Conservation (phyloP, 2,329 filamentous ascomycete genomes). For the Penicillium oxalicum region DNA sequence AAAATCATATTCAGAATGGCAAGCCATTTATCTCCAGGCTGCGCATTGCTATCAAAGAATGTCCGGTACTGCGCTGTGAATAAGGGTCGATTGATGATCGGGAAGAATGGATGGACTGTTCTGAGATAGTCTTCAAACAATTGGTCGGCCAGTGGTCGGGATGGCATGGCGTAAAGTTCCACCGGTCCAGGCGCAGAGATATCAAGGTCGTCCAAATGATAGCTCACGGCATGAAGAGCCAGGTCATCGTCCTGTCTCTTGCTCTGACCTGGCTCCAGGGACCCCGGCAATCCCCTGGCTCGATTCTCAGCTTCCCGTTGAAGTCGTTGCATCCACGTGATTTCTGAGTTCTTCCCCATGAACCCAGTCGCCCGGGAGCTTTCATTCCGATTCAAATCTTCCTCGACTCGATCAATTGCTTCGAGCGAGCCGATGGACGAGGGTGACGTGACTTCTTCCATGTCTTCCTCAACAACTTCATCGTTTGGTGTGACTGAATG, state of each 20-base stretch:
- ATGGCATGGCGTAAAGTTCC: constrained; percentile 39
- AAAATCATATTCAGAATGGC: constrained; percentile 45
- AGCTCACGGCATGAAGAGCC: constrained; percentile 33
- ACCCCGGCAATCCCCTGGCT: constrained; percentile 23
- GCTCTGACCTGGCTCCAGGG: constrained; percentile 21
- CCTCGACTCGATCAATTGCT: constrained; percentile 42
- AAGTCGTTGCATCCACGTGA: constrained; percentile 43
- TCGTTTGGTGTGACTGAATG: constrained; percentile 28
- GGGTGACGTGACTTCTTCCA: constrained; percentile 21
- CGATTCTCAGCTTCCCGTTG: constrained; percentile 35
- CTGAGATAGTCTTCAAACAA: constrained; percentile 40
- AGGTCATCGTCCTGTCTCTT: constrained; percentile 26
- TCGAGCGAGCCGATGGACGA: constrained; percentile 40
- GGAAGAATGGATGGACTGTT: constrained; percentile 41
- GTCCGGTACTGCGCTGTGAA: constrained; percentile 38
- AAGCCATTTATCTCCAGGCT: constrained; percentile 38
- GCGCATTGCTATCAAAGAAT: constrained; percentile 32
- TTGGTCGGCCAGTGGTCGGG: constrained; percentile 35
- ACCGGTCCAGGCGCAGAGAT: constrained; percentile 37
- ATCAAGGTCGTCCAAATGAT: constrained; percentile 42
- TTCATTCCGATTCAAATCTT: constrained; percentile 38
- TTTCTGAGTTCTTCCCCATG: constrained; percentile 43
- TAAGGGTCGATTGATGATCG: constrained; percentile 39
- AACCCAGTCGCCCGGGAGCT: constrained; percentile 36
- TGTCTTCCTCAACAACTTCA: constrained; percentile 22